Conservation (phyloP, 306 rosid species). For the Ormosia emarginata region DNA sequence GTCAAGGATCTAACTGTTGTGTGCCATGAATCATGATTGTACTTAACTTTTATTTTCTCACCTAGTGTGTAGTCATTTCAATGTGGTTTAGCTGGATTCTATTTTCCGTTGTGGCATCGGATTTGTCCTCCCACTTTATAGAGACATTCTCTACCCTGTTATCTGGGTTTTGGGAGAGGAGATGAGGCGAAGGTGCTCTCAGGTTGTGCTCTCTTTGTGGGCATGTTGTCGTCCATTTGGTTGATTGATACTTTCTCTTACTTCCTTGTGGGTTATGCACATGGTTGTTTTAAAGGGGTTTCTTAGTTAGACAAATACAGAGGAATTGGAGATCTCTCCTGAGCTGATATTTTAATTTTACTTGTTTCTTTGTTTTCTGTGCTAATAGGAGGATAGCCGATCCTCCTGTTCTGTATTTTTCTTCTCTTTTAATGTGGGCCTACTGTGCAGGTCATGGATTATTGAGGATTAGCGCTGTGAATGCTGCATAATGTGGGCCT, state of each 20-base stretch:
- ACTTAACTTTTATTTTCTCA: background rate
- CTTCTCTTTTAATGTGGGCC: background rate
- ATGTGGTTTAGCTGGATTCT: background rate
- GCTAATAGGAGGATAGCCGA: too few species aligned
- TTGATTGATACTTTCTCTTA: too few species aligned
- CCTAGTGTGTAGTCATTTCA: background rate
- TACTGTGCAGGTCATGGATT: background rate
- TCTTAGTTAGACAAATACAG: too few species aligned
- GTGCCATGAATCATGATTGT: background rate
- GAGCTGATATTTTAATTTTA: background rate
- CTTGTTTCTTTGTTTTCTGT: background rate
- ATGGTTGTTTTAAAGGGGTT: background rate
- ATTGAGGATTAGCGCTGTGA: background rate
- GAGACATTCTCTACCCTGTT: background rate
- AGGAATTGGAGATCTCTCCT: background rate
- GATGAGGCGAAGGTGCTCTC: background rate
- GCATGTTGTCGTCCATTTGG: background rate
- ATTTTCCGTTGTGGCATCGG: background rate
- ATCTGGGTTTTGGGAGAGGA: background rate
- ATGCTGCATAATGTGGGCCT: constrained; percentile 4
- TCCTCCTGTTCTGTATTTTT: too few species aligned
- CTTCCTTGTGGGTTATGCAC: background rate
- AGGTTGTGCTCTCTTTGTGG: background rate
- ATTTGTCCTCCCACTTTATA: background rate
- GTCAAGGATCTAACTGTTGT: background rate